These are phyloP conservation scores for Gossypium australe DNA, from an alignment of 345 rosid species.

Conservation along the genomic window DNA sequence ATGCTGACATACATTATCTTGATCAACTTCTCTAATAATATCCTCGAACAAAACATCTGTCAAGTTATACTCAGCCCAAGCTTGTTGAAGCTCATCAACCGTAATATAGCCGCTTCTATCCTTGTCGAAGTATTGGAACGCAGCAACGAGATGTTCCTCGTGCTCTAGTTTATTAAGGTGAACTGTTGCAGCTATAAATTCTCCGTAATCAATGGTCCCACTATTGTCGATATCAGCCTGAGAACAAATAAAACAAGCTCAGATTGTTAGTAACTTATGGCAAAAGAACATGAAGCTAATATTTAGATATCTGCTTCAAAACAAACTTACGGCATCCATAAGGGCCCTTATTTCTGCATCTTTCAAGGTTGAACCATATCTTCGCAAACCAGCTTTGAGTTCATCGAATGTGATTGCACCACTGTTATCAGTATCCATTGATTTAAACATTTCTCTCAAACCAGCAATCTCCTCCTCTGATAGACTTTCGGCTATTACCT, in stretches of 20 bases:
- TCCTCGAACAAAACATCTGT: slow-evolving; percentile 84
- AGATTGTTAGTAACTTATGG: background rate
- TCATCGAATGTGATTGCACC: slow-evolving; percentile 98
- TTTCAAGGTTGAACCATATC: slow-evolving; percentile 93
- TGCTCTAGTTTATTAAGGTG: slow-evolving; percentile 93
- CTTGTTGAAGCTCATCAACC: slow-evolving; percentile 98
- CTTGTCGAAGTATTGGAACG: slow-evolving; percentile 90
- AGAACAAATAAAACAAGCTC: slow-evolving; percentile 14
- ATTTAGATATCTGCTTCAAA: background rate
- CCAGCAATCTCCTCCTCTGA: slow-evolving; percentile 99
- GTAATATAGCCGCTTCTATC: slow-evolving; percentile 95
- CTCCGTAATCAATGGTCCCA: slow-evolving; percentile 94
- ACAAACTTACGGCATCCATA: slow-evolving; percentile 86
- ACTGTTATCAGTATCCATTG: slow-evolving; percentile 96
- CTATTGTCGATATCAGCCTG: slow-evolving; percentile 99
- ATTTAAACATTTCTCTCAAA: slow-evolving; percentile 80
- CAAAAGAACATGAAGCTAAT: background rate
- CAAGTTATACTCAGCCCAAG: slow-evolving; percentile 87
- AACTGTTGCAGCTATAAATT: slow-evolving; percentile 94
- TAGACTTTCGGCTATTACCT: slow-evolving; percentile 98
- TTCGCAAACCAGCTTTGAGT: slow-evolving; percentile 89
- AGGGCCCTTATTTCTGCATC: slow-evolving; percentile 92
- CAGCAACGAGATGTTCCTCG: slow-evolving; percentile 95
- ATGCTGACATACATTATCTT: slow-evolving; percentile 70
- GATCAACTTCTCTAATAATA: slow-evolving; percentile 92